Evolutionary conservation across 257 asterid genomes (phyloP), one percentile per base, ranked within the genome.

Genomic region (Salvia splendens): DNA sequence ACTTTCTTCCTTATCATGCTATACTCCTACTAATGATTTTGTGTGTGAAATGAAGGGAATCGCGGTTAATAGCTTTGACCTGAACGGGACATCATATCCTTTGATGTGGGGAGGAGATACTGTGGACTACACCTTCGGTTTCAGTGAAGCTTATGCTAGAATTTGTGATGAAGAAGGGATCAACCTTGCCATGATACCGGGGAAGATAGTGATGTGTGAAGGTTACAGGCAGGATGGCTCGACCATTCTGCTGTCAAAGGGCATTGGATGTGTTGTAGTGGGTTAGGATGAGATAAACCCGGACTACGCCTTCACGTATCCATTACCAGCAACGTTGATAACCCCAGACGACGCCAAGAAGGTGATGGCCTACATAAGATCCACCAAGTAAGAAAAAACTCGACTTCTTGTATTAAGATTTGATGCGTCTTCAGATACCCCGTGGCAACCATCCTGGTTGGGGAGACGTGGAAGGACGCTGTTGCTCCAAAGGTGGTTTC

Each of bases 101-200:
- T 70, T 86, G 20, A 75, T 86, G 14, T 78, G 86, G 78, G 93
- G 82, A 32, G 86, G 89, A 24, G 82, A 83, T 50, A 82, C 82
- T 15, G 87, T 80, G 17, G 72, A 77, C 63, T 72, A 72, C 28
- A 77, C 76, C 8, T 8, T 4, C 11, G 79, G 79, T 36, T 74
- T 38, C 2, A 56, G 47, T 62, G 41, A 72, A n/a, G 74, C 56
- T 2, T 24, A 14, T 62, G 71, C 81, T 32, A 57, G 46, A 30
- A 2, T 3, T 14, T 77, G 82, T 40, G 7, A 6, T 0, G 11
- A 5, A n/a, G 67, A 65, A 0, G 46, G 58, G n/a, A 49, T 77
- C 73, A 73, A 68, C 16, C 5, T 6, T 16, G 64, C 67, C 35
- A 62, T 40, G 45, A 36, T 73, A 15, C 55, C 58, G 6, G 79